Evolutionary conservation across 305 asterid species (phyloP).

Genomic region (Plantago coronopus): DNA sequence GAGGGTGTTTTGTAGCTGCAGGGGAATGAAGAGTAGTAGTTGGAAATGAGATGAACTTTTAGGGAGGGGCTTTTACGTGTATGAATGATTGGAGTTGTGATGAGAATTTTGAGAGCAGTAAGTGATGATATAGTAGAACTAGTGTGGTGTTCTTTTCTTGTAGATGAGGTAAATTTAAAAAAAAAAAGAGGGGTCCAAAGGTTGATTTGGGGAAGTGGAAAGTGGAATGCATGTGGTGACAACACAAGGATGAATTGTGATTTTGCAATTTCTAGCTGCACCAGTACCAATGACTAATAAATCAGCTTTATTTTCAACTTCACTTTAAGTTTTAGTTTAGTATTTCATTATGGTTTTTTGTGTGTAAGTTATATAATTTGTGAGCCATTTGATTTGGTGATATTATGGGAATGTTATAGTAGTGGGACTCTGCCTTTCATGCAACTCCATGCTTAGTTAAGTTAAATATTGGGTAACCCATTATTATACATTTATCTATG

Average conservation of each 20-base stretch:
- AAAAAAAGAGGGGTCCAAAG: constrained; percentile 43
- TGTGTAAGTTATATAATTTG: too few species aligned
- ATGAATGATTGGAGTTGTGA: constrained; percentile 6
- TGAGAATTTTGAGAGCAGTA: neutral
- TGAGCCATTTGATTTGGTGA: constrained; percentile 7
- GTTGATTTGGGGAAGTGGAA: constrained; percentile 43
- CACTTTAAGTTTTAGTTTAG: constrained; percentile 13
- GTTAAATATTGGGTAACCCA: too few species aligned
- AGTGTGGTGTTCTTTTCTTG: constrained; percentile 68
- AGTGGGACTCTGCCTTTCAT: constrained; percentile 44
- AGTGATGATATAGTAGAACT: constrained; percentile 14
- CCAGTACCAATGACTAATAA: constrained; percentile 53
- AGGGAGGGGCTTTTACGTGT: constrained; percentile 13
- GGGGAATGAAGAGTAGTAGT: neutral
- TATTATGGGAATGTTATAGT: constrained; percentile 29
- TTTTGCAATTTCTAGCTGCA: constrained; percentile 18
- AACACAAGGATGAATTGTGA: constrained; percentile 44
- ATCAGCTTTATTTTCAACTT: constrained; percentile 48
- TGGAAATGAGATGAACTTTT: neutral
- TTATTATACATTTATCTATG: constrained; percentile 12
- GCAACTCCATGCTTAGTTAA: constrained; percentile 20
- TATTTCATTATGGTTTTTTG: constrained; percentile 2
- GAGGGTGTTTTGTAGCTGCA: neutral
- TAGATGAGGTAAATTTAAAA: constrained; percentile 37
- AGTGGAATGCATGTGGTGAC: constrained; percentile 93